Conservation (phyloP, 2,329 filamentous ascomycete genomes). For the Torrubiella hemipterigena region DNA sequence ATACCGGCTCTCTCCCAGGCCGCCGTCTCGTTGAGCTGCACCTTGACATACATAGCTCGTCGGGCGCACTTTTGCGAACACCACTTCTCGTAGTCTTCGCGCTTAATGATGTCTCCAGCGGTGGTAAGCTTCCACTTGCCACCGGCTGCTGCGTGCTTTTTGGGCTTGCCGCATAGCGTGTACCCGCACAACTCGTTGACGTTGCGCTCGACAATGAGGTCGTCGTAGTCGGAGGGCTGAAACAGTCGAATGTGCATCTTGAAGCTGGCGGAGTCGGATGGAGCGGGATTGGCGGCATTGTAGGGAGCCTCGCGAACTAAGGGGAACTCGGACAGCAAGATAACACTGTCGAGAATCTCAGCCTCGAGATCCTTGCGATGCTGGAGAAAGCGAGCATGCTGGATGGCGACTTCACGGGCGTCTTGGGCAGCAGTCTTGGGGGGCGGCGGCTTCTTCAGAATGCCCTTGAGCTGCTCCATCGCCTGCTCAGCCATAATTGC, state of each 20-base stretch:
- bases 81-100: slow-evolving; percentile 70
- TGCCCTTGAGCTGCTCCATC: slow-evolving; percentile 35
- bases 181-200: slow-evolving; percentile 77
- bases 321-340: slow-evolving; percentile 56
- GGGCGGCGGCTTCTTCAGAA: slow-evolving; percentile 42
- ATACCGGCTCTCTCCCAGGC: slow-evolving; percentile 68
- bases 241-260: slow-evolving; percentile 58
- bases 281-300: slow-evolving; percentile 35
- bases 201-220: slow-evolving; percentile 79
- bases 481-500: too few species aligned
- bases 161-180: slow-evolving; percentile 58
- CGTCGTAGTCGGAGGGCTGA: slow-evolving; percentile 81
- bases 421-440: slow-evolving; percentile 17
- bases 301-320: slow-evolving; percentile 17
- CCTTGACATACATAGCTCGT: slow-evolving; percentile 72
- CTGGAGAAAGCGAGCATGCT: slow-evolving; percentile 75
- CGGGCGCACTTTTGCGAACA: slow-evolving; percentile 71
- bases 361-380: slow-evolving; percentile 68
- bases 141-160: slow-evolving; percentile 39
- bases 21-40: slow-evolving; percentile 76
- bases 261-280: slow-evolving; percentile 53
- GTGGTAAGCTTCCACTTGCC: slow-evolving; percentile 58
- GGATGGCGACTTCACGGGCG: slow-evolving; percentile 55
- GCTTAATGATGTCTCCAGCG: slow-evolving; percentile 51
- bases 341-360: slow-evolving; percentile 58